Conservation (phyloP, 306 rosid species). For the Albizia julibrissin region DNA sequence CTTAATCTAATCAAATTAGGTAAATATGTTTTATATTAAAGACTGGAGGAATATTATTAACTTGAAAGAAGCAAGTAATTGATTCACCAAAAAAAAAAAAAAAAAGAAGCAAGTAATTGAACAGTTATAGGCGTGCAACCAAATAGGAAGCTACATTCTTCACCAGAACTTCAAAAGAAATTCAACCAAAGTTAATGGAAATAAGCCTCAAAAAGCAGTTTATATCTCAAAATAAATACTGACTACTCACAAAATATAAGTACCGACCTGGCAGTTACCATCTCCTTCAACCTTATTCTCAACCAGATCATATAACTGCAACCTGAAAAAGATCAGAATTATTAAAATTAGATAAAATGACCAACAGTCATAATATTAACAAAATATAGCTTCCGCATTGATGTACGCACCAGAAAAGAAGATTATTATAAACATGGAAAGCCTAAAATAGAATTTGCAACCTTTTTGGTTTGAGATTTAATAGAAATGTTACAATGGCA, state of each 20-base stretch:
- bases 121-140: neutral
- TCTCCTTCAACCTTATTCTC: conserved; percentile 88
- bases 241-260: conserved; percentile 11
- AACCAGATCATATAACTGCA: conserved; percentile 84
- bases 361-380: neutral
- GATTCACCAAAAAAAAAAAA: too few species aligned
- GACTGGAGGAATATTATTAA: neutral
- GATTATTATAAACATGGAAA: neutral
- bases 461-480: neutral
- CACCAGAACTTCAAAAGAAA: neutral
- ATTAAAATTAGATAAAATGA: conserved; percentile 34
- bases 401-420: neutral
- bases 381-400: conserved; percentile 13
- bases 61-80: neutral
- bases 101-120: neutral
- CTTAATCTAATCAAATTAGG: too few species aligned
- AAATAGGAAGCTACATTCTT: neutral
- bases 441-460: neutral
- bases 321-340: conserved; percentile 45
- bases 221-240: conserved; percentile 19
- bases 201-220: conserved; percentile 15
- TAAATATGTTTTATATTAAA: too few species aligned
- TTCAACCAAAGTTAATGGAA: neutral
- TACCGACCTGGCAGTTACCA: conserved; percentile 94
- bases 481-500: neutral